Evolutionary conservation across 1,139 yeast genomes (phyloP).

Genomic region (Candida neerlandica): DNA sequence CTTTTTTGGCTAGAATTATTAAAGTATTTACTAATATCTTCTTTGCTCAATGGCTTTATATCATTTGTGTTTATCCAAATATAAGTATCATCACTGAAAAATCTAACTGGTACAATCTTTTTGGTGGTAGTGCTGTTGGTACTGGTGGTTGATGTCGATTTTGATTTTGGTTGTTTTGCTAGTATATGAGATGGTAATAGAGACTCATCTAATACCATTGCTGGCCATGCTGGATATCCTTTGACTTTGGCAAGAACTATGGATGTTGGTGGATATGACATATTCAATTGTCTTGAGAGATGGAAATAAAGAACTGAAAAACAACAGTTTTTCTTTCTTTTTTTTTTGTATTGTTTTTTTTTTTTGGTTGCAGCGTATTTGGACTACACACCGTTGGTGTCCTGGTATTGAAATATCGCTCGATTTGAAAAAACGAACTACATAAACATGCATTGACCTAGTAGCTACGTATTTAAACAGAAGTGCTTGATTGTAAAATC

Average conservation of each 20-base stretch:
- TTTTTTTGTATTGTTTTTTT: background rate
- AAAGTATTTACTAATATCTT: conserved; percentile 33
- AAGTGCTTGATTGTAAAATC: background rate
- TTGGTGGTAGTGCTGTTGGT: conserved; percentile 21
- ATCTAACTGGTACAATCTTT: conserved; percentile 51
- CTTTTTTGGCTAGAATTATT: conserved; percentile 23
- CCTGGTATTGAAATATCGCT: no score
- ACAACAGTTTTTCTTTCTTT: background rate
- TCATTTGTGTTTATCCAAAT: conserved; percentile 59
- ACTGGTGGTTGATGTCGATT: conserved; percentile 24
- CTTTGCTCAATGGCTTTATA: conserved; percentile 31
- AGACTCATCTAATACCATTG: conserved; percentile 65
- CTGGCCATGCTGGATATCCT: conserved; percentile 85
- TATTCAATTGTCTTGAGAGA: background rate
- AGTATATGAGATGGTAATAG: conserved; percentile 57
- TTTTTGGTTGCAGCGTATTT: no score
- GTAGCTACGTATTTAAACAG: no score
- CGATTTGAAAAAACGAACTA: no score
- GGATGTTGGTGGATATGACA: conserved; percentile 24
- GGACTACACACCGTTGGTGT: no score
- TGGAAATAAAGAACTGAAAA: background rate
- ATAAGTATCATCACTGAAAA: conserved; percentile 67
- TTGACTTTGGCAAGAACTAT: conserved; percentile 73
- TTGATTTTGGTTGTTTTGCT: conserved; percentile 49
- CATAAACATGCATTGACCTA: no score